Percentiles rank a stretch among this genome's conserved stretches.
Evolutionary conservation across 768 basidiomycete species (phyloP).

Genomic region (Lactarius quietus): DNA sequence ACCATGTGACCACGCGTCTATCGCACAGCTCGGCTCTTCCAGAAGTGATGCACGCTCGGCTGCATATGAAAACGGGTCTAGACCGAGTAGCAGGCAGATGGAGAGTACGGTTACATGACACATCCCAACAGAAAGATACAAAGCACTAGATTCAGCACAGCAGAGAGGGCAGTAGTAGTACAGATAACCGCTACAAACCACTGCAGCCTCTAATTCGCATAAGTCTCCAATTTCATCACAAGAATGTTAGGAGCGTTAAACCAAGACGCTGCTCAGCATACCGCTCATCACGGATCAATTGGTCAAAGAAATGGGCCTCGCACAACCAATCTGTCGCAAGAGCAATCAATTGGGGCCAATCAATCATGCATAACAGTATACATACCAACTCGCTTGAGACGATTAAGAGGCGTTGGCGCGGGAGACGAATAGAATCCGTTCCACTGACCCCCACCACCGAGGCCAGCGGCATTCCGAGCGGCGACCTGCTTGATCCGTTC

Average conservation of each 20-base stretch:
- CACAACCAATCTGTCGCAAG: constrained; percentile 69
- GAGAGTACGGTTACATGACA: not conserved
- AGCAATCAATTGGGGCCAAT: constrained; percentile 1
- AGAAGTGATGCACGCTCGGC: not conserved
- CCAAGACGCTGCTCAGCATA: constrained; percentile 63
- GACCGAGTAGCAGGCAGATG: not conserved
- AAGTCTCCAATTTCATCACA: constrained; percentile 60
- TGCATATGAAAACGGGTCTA: not conserved
- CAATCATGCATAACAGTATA: constrained; percentile 19
- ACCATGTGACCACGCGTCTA: constrained; percentile 16
- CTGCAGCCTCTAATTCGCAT: constrained; percentile 11
- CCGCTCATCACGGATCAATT: constrained; percentile 52
- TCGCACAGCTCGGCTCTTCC: not conserved
- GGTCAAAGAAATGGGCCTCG: constrained; percentile 69
- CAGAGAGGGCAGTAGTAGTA: too few species aligned
- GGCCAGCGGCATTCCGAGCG: constrained; percentile 34
- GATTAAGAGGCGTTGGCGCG: constrained; percentile 41
- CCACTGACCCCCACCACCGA: constrained; percentile 39
- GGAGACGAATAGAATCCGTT: constrained; percentile 43
- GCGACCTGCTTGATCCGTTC: constrained; percentile 69
- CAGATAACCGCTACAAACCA: not conserved
- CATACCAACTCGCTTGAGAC: constrained; percentile 63
- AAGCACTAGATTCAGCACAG: not conserved
- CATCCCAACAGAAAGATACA: not conserved
- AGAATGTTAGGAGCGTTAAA: constrained; percentile 78